Percentiles rank a stretch among this genome's conserved stretches.
These are phyloP conservation scores for Boletus patriciae DNA, from an alignment of 768 basidiomycete genomes.

Conservation along the genomic window DNA sequence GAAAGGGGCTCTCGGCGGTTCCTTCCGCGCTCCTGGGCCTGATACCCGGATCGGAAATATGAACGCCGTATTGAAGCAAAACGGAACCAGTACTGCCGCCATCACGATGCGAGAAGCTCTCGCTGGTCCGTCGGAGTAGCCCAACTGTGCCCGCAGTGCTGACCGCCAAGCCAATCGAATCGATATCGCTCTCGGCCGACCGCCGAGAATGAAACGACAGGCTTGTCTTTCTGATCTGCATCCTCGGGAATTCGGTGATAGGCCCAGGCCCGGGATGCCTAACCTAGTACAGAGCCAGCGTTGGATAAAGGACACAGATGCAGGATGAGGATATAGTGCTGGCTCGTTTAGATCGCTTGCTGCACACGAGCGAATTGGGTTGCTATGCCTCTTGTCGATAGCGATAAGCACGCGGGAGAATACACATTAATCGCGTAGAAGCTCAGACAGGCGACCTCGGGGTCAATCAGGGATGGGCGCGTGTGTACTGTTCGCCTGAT, in stretches of 20 bases:
- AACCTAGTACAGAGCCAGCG: not conserved
- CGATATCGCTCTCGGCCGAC: not conserved
- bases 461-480: not conserved
- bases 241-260: not conserved
- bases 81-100: not conserved
- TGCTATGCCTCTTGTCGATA: not conserved
- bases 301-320: no score
- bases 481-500: not conserved
- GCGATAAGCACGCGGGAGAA: not conserved
- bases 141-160: no score
- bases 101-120: not conserved
- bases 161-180: not conserved
- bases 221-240: not conserved
- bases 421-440: not conserved
- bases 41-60: not conserved
- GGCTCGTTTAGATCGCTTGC: not conserved
- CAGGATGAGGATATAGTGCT: no score
- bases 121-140: not conserved
- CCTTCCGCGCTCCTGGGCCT: no score
- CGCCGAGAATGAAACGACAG: not conserved
- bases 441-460: not conserved
- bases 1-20: not conserved
- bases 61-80: not conserved
- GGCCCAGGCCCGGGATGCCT: not conserved
- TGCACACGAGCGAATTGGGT: not conserved